Conservation (phyloP, 2,329 filamentous ascomycete genomes). For the Penicillium sp. region DNA sequence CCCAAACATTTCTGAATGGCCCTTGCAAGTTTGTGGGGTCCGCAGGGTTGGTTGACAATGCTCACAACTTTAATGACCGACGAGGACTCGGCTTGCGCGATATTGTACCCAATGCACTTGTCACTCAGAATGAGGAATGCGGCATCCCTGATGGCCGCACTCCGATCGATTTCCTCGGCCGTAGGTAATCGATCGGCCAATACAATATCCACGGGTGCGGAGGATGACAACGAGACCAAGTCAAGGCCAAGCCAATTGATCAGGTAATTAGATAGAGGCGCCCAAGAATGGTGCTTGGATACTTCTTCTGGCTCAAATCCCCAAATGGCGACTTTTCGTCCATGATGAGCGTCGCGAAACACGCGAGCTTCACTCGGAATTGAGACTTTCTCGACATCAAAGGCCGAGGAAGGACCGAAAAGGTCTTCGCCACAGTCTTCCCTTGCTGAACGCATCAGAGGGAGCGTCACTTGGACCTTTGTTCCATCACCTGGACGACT, state of each 20-base stretch:
- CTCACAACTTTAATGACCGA: constrained; percentile 5
- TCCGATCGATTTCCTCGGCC: constrained; percentile 7
- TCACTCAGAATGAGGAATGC: constrained; percentile 37
- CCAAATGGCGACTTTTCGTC: constrained; percentile 28
- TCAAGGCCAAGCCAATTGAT: constrained; percentile 37
- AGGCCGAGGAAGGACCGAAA: constrained; percentile 4
- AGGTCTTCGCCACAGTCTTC: constrained; percentile 3
- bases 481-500: constrained; percentile 51
- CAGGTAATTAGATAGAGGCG: constrained; percentile 27
- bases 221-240: constrained; percentile 24
- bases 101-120: constrained; percentile 32
- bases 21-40: constrained; percentile 9
- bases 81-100: constrained; percentile 21
- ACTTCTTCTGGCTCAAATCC: constrained; percentile 21
- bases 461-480: constrained; percentile 42
- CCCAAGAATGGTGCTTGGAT: constrained; percentile 20
- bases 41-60: constrained; percentile 6
- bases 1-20: constrained; percentile 5
- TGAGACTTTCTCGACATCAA: constrained; percentile 9
- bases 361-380: constrained; percentile 13
- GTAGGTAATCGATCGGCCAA: constrained; percentile 29
- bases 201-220: constrained; percentile 29
- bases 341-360: constrained; percentile 21
- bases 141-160: constrained; percentile 12
- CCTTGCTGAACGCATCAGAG: constrained; percentile 6